Evolutionary conservation across 2,329 filamentous ascomycete genomes (phyloP), one percentile per base, ranked within the genome.

Genomic region (Fusarium domesticum): DNA sequence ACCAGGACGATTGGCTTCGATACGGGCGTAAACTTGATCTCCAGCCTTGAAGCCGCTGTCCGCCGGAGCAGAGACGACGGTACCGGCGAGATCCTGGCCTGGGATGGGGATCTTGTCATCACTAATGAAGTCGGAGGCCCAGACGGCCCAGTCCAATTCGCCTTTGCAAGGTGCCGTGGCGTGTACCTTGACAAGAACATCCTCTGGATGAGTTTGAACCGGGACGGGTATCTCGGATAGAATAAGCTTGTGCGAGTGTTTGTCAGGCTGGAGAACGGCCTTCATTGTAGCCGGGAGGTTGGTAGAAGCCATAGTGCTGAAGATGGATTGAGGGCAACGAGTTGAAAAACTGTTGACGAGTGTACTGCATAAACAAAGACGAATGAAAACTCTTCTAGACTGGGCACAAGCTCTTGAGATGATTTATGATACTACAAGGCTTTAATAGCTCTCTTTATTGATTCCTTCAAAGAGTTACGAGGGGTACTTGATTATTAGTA

Each of bases 71-170:
- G 48, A 42, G 11, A 67, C 56, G 10, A 73, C 68, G 3, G 58
- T 62, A 7, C 69, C 70, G 0, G 67, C 58, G 16, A 70, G 54
- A 42, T 72, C 70, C 31, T 67, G 64, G 33, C 69, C 60, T 1
- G 64, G 62, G 2, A 65, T 57, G 20, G 59, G 60, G 11, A 49
- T 47, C 42, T 54, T 55, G 39, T 53, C 51, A 6, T 46, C 47
- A 7, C 53, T 50, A 31, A 56, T 51, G 8, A 56, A 45, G 5
- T 51, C 48, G 4, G 58, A 51, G 4, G 51, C 49, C 47, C 48
- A 47, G 11, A 54, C 32, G 2, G 47, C 51, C 66, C 66, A 69
- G 36, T 53, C 48, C 2, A 68, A 59, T 43, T 64, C 65, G 12
- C 62, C 61, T 20, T 61, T 54, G 49, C 60, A 64, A 6, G 63